Evolutionary conservation across 2,329 filamentous ascomycete species (phyloP), one percentile per base, ranked within the genome.

Genomic region (Allantophomopsis lycopodina): DNA sequence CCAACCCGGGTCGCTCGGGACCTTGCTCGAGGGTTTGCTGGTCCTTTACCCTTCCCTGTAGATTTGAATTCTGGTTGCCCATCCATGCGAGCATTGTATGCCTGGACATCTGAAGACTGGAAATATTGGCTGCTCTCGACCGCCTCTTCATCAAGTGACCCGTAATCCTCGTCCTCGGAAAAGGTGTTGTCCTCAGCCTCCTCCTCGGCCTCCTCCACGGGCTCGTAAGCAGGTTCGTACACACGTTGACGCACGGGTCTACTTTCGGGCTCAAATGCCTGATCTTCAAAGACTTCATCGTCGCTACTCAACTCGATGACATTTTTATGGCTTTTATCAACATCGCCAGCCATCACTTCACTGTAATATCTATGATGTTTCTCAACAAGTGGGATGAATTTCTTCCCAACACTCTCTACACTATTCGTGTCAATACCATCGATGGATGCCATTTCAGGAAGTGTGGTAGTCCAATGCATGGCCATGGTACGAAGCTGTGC

Each of bases 401-500:
- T 66, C 28, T 58, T 60, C 7, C 83, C 83, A 51, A 78, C 76
- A 2, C 64, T 62, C 35, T 65, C 54, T 17, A 86, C 78, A 52
- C 76, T 79, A 18, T 76, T 71, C 1, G 55, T 46, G 40, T 79
- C 69, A 42, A 88, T 79, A 8, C 69, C 72, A 0, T 68, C 67
- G 37, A 89, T 81, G 7, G 58, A 57, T 23, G 60, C 61, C 75
- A 91, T 82, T 42, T 75, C 63, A 13, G 72, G 68, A 8, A 74
- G 50, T 7, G 65, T 73, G 7, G 63, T 66, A 1, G 82, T 83
- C 65, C 82, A 81, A 28, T 66, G 59, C 37, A 86, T 73, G 11
- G 73, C 79, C 80, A 91, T 88, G 48, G 80, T 71, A 30, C 78
- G 73, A 38, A 87, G 68, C 12, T 84, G 68, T 16, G 66, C 67